These are phyloP conservation scores for Arxiozyma bovina DNA, from an alignment of 1,139 yeast genomes.

Conservation along the genomic window DNA sequence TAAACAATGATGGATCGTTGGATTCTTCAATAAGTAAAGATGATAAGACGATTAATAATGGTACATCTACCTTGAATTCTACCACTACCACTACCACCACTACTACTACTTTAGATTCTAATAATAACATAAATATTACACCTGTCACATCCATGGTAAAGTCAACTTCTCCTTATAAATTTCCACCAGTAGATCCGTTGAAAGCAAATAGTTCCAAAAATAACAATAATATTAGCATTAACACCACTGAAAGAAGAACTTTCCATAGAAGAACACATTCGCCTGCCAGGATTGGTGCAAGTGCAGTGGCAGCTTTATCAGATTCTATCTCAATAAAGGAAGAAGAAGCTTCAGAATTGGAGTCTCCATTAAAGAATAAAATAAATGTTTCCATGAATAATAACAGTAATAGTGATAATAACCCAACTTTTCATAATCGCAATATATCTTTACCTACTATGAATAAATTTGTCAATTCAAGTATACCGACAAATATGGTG, in stretches of 20 bases:
- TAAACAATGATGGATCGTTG: constrained; percentile 9
- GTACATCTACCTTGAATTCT: neutral
- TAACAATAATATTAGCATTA: neutral
- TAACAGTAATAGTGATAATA: neutral
- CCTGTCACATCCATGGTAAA: neutral
- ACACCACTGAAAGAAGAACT: neutral
- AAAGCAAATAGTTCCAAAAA: neutral
- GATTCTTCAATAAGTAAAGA: constrained; percentile 3
- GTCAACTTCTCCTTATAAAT: constrained; percentile 14
- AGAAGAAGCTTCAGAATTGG: constrained; percentile 22
- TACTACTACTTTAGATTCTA: neutral
- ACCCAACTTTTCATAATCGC: constrained; percentile 10
- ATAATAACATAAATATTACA: constrained; percentile 4
- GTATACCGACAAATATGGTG: constrained; percentile 18
- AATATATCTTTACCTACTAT: constrained; percentile 15
- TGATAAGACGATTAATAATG: constrained; percentile 9
- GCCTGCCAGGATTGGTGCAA: constrained; percentile 67
- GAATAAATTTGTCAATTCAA: constrained; percentile 11
- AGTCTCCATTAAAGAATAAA: constrained; percentile 8
- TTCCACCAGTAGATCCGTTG: constrained; percentile 15
- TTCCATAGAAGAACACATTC: constrained; percentile 42
- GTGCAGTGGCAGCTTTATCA: constrained; percentile 52
- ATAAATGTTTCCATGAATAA: neutral
- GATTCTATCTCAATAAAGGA: constrained; percentile 27
- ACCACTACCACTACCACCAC: neutral